Conservation (phyloP, 2,329 filamentous ascomycete genomes). For the Aspergillus cejpii region DNA sequence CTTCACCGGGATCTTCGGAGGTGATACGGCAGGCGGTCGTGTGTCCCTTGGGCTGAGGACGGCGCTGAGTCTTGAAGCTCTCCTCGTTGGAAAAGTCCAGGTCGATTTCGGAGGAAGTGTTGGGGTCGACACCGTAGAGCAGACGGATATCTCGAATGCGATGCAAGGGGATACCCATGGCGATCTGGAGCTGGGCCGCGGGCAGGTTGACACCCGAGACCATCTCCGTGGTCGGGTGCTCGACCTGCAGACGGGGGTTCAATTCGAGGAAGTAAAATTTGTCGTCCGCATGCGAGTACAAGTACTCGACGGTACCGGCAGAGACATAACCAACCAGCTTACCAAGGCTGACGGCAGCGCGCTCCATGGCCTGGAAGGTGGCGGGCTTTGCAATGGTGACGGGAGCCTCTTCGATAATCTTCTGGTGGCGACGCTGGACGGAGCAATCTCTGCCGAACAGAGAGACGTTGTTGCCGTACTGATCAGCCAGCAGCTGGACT, state of each 20-base stretch:
- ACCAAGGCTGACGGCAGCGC: conserved; percentile 88
- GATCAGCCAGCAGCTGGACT: conserved; percentile 93
- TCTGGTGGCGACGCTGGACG: conserved; percentile 95
- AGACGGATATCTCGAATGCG: conserved; percentile 93
- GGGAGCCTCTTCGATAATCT: conserved; percentile 98
- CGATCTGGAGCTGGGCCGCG: conserved; percentile 94
- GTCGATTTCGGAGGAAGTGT: conserved; percentile 79
- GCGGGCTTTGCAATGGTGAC: conserved; percentile 86
- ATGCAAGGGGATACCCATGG: conserved; percentile 96
- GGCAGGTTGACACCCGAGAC: conserved; percentile 96
- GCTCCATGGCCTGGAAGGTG: conserved; percentile 95
- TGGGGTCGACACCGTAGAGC: conserved; percentile 90
- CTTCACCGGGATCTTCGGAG: conserved; percentile 95
- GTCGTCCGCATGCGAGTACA: conserved; percentile 96
- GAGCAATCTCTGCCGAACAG: conserved; percentile 98
- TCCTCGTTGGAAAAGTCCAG: conserved; percentile 89
- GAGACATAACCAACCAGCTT: conserved; percentile 96
- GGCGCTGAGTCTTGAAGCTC: conserved; percentile 76
- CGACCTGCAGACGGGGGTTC: conserved; percentile 97
- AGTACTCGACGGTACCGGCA: conserved; percentile 95
- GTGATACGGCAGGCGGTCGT: conserved; percentile 98
- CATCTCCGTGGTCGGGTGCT: conserved; percentile 99
- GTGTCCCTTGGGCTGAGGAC: conserved; percentile 90
- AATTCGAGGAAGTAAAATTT: conserved; percentile 99
- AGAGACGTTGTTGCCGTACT: conserved; percentile 99